Evolutionary conservation across 305 asterid genomes (phyloP), one percentile per base, ranked within the genome.

Genomic region (Solanum hybrid): DNA sequence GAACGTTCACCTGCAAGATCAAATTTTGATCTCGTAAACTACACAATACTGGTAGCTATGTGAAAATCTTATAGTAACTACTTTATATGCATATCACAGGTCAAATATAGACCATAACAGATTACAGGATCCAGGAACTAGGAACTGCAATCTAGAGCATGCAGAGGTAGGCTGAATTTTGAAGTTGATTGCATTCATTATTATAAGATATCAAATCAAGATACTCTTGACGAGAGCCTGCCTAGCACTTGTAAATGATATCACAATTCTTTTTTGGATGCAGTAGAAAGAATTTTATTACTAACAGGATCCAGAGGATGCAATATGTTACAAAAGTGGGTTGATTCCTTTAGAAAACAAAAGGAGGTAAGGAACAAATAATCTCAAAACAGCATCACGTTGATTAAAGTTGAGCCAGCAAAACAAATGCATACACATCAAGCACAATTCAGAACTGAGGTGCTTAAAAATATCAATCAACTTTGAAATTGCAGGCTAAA

Each of bases 1-100:
- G 90, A 88, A 88, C 86, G 77, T 88, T 88, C 77, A 88, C 90
- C 90, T 88, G 38, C 76, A 88, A n/a, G 86, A 6, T 14, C 31
- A 13, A 41, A 41, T 41, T 41, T 9, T 73, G 22, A 88, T 27
- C 82, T 38, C 0, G 1, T 81, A 10, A 8, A n/a, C 33, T 26
- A 7, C 5, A 3, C 26, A 27, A 2, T 14, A 41, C 88, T 29
- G 10, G 27, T 27, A 5, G 1, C 24, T 24, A 45, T 45, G 26
- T 41, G 36, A 37, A 45, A 29, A 29, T 29, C 27, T 15, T 9
- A 27, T 5, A 15, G 70, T 34, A 34, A 79, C 37, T 39, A 39
- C 26, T 2, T 39, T 41, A 14, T 39, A 82, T 14, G 72, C 72
- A 14, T 8, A 26, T 27, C 24, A 81, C 87, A 81, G 70, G 70